These are phyloP conservation scores for Leccinum pellstonianum DNA, from an alignment of 768 basidiomycete species.

Conservation along the genomic window DNA sequence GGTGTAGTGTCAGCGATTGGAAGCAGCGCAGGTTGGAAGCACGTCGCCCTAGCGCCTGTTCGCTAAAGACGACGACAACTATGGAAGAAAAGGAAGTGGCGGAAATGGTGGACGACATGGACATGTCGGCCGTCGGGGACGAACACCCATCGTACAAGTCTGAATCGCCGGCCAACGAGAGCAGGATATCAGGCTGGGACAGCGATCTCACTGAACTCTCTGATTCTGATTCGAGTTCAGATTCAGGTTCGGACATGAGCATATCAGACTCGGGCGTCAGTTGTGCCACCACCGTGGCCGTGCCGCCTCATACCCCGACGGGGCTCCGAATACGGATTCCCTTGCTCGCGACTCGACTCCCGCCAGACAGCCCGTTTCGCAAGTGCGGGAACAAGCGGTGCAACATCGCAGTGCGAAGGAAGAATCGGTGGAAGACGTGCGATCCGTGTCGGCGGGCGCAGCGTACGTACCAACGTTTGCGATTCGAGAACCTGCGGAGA, in stretches of 20 bases:
- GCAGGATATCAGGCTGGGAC: conserved; percentile 19
- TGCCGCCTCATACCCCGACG: neutral
- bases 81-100: neutral
- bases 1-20: conserved; percentile 22
- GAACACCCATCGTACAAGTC: neutral
- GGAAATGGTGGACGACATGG: neutral
- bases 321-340: conserved; percentile 26
- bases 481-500: conserved; percentile 20
- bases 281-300: neutral
- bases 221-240: conserved; percentile 7
- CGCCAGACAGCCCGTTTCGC: conserved; percentile 4
- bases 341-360: conserved; percentile 16
- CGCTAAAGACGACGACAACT: neutral
- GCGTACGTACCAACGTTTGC: conserved; percentile 36
- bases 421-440: conserved; percentile 44
- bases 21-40: conserved; percentile 9
- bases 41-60: neutral
- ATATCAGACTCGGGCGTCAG: no score
- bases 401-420: conserved; percentile 31
- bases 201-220: conserved; percentile 28
- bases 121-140: conserved; percentile 3
- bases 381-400: conserved; percentile 39
- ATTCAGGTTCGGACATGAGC: neutral
- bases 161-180: neutral
- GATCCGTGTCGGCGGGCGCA: conserved; percentile 40